These are phyloP conservation scores for Amniculicola lignicola DNA, from an alignment of 495 filamentous ascomycete species.

Conservation along the genomic window DNA sequence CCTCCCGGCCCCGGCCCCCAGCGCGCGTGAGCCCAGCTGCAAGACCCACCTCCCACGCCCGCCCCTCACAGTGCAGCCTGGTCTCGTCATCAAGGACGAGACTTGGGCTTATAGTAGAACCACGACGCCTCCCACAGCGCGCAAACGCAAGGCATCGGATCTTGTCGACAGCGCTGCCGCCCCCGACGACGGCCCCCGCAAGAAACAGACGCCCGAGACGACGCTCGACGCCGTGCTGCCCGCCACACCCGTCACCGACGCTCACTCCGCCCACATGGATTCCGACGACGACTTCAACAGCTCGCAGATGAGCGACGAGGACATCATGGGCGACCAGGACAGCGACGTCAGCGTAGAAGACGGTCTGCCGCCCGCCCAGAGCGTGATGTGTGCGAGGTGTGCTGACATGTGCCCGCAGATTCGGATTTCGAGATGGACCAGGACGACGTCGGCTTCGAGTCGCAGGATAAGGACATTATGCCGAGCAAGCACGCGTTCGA, in stretches of 20 bases:
- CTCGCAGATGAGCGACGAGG: constrained; percentile 72
- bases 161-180: constrained; percentile 30
- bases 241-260: constrained; percentile 60
- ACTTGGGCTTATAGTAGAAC: constrained; percentile 18
- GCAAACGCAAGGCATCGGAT: constrained; percentile 80
- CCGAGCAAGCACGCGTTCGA: constrained; percentile 74
- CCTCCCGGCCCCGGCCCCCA: neutral
- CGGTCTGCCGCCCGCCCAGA: constrained; percentile 10
- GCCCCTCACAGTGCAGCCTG: constrained; percentile 22
- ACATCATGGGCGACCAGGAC: constrained; percentile 64
- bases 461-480: constrained; percentile 71
- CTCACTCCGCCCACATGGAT: constrained; percentile 70
- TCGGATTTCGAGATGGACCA: constrained; percentile 62
- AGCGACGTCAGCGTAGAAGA: constrained; percentile 52
- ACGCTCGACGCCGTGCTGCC: constrained; percentile 43
- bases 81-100: constrained; percentile 41
- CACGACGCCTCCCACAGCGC: constrained; percentile 68
- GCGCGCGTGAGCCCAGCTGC: constrained; percentile 43
- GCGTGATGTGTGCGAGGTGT: neutral
- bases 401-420: constrained; percentile 22
- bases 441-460: constrained; percentile 66
- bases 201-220: constrained; percentile 43
- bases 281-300: constrained; percentile 97
- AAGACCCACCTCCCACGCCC: neutral
- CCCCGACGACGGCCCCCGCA: constrained; percentile 51